phyloP scores from a whole-genome alignment of 305 asterid genomes.

The Coffea humblotiana region DNA sequence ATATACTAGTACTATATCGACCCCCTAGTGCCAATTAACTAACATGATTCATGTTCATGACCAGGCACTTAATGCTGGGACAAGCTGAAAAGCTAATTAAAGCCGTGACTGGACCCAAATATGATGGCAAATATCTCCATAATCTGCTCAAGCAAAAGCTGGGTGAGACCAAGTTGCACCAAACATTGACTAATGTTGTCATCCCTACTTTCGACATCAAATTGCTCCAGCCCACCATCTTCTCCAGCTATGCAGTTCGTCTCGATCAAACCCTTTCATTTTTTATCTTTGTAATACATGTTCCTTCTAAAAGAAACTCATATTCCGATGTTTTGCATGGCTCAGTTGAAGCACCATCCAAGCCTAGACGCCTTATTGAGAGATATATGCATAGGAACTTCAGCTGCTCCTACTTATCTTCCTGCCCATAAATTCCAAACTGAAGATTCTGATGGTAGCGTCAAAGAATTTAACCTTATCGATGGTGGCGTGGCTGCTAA shows the following conservation, averaged over 20 bases:
- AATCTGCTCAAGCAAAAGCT: slow-evolving; percentile 19
- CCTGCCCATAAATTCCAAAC: slow-evolving; percentile 52
- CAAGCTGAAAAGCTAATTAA: no score
- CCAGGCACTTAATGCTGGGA: no score
- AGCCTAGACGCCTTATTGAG: slow-evolving; percentile 46
- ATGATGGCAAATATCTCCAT: slow-evolving; percentile 36
- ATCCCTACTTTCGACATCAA: slow-evolving; percentile 36
- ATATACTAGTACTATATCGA: no score
- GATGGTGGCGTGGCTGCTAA: slow-evolving; percentile 79
- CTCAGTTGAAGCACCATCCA: slow-evolving; percentile 42
- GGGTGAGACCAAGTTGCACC: slow-evolving; percentile 22
- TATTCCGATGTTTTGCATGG: background rate
- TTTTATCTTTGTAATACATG: no score
- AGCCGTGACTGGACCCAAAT: slow-evolving; percentile 25
- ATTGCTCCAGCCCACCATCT: slow-evolving; percentile 29
- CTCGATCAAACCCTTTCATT: no score
- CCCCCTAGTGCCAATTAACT: no score
- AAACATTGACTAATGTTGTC: slow-evolving; percentile 33
- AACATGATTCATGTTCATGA: no score
- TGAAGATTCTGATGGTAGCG: slow-evolving; percentile 27
- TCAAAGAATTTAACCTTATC: slow-evolving; percentile 41
- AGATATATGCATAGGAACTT: slow-evolving; percentile 68
- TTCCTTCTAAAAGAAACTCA: background rate
- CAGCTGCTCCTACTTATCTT: slow-evolving; percentile 71
- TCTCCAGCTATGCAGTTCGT: slow-evolving; percentile 39